Evolutionary conservation across 345 rosid genomes (phyloP), one percentile per base, ranked within the genome.

Genomic region (Rhizophora mangle): DNA sequence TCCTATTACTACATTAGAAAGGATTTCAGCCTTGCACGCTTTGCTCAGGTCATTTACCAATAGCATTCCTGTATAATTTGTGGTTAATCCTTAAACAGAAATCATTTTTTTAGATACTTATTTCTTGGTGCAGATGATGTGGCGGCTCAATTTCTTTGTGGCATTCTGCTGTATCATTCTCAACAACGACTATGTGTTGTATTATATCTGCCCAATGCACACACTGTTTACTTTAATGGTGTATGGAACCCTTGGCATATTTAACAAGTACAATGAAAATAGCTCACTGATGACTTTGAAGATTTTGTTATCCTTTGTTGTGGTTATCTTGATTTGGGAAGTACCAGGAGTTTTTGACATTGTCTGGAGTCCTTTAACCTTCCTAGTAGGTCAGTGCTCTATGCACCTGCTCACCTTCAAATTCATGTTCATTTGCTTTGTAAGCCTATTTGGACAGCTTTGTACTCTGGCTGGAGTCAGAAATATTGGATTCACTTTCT

Each of bases 131-230:
- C 92, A 92, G 99, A 95, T 95, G 99, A 95, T 95, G 99, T 95
- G 97, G 99, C 88, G 98, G 78, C 92, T 95, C 27, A 95, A 95
- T 71, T 87, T 92, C 85, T 88, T 87, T 31, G 99, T 95, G 73
- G 90, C 89, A 69, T 90, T 95, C 75, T 81, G 90, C 82, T 95
- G 98, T 76, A 73, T 92, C 80, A 81, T 92, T 79, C 98, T 95
- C 73, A 83, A 87, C 91, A 95, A 95, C 66, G 97, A 95, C 72
- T 95, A 92, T 68, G 87, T 89, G 98, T 75, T 95, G 69, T 95
- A 92, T 75, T 95, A 95, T 75, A 95, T 92, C 77, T 95, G 98
- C 76, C 98, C 99, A 58, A 95, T 95, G 99, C 98, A 95, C 81
- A 95, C 98, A n/a, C 90, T 95, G 67, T 95, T 92, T 82, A 95